Conservation (phyloP, 2,329 filamentous ascomycete genomes). For the Colletotrichum sp. region DNA sequence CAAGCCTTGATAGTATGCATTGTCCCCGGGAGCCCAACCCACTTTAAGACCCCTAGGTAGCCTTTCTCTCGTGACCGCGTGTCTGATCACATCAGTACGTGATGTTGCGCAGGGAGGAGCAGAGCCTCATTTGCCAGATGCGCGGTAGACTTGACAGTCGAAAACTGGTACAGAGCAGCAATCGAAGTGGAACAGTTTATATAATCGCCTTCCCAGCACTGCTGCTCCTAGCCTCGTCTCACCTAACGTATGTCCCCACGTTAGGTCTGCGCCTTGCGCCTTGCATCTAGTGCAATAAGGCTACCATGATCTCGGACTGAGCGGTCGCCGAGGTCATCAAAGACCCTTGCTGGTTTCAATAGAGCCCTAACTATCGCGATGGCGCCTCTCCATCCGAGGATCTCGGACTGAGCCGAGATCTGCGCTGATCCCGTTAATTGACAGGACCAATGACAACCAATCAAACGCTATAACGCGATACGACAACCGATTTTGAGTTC, state of each 20-base stretch:
- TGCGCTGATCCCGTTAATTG: background rate
- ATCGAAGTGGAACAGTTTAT: no score
- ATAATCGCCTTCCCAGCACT: background rate
- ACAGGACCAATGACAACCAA: background rate
- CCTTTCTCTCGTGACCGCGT: no score
- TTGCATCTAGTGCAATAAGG: background rate
- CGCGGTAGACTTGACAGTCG: background rate
- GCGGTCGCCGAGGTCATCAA: background rate
- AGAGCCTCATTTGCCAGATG: background rate
- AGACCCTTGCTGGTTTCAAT: background rate
- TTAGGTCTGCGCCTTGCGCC: no score
- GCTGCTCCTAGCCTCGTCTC: background rate
- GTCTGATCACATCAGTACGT: no score
- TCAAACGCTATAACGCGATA: background rate
- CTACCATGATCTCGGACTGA: background rate
- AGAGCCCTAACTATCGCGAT: background rate
- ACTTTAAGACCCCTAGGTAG: no score
- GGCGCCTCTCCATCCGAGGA: background rate
- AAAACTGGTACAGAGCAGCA: background rate
- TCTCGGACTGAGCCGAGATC: background rate
- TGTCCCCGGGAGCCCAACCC: no score
- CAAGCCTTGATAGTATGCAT: accelerated
- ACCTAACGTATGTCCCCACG: no score
- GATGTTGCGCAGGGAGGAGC: no score
- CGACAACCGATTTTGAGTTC: background rate